Evolutionary conservation across 805 yeast species (phyloP), one percentile per base, ranked within the genome.

Genomic region (Starmerella roubikii): DNA sequence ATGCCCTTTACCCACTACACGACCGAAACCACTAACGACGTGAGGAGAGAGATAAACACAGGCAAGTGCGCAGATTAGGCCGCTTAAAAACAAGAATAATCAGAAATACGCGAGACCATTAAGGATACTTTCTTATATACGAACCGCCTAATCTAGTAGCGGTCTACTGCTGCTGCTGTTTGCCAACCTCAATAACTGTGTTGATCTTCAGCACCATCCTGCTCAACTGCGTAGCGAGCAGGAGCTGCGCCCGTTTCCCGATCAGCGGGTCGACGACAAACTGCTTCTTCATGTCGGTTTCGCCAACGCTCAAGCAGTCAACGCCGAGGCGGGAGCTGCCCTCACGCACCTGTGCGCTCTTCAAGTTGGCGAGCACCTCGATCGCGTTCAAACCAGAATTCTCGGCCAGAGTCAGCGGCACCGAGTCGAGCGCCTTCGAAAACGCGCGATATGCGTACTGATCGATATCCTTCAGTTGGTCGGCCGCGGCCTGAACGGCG

Each of bases 381-480:
- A 93, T 86, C 41, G 97, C 91, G 53, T 83, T 81, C 54, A 86
- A 68, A 47, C 99, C 99, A 11, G 96, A 85, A 63, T 91, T 91
- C 64, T 86, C 97, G 32, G 98, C 97, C 50, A 91, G 69, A 5
- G 93, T 78, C 81, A 85, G 78, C 45, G 97, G 96, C 44, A 91
- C 78, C 34, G 74, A 73, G 59, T 91, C 98, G 54, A 91, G 67
- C 10, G 98, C 97, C 46, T 71, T 71, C 7, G 96, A 72, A 61
- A 91, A 91, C 1, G 94, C 93, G 56, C 96, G 76, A 75, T 91
- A 84, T 0, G 97, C 97, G 58, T 91, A 91, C 66, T 93, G 98
- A 54, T 88, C 96, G 47, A 88, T 88, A 41, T 97, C 97, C 52
- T 77, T 77, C 61, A 82, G 93, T 55, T 73, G 76, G 59, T 88